Base-by-base conservation (phyloP, 495 filamentous ascomycete species). In the Cercophora newfieldiana region DNA sequence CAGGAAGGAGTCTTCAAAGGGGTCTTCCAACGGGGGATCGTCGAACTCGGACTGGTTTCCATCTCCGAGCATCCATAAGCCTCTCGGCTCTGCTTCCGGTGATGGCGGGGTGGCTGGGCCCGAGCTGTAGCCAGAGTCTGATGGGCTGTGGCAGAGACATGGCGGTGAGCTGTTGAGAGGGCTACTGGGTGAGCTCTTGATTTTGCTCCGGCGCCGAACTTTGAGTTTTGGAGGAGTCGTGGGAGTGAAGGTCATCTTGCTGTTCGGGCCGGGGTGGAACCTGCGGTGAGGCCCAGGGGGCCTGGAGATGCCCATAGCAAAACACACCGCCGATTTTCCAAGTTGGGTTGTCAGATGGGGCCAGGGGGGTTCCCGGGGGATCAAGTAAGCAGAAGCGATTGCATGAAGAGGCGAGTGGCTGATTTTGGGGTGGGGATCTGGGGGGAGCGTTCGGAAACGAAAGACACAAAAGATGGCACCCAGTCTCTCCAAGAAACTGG, bases 71-170 rank as follows among this genome's bases (percentile, higher is more conserved):
- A 59, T 66, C 37, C 58, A 68, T 0, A 73, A 47, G 5, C 67
- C 54, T 12, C 53, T 59, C 8, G 37, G 22, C 6, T 26, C 14
- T 5, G 21, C 25, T 10, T 58, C 48, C 12, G 60, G 60, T 1
- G 67, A 48, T 21, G 25, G 31, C n/a, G 69, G 59, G 10, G 65
- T 30, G 1, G 65, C 7, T n/a, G 59, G 48, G 7, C 54, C 61
- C 18, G 73, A 72, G 56, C 58, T 70, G 33, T 75, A 75, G 24
- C 73, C 73, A 4, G 73, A 75, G 19, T 75, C 73, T 24, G 65
- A 12, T 0, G 72, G 66, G 28, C 68, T 70, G 16, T 22, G 6
- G 19, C 65, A n/a, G 47, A 63, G 26, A 31, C 66, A 59, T 3
- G 53, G 18, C 26, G 69, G 65, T 14, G 61, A 66, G 49, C 63